Evolutionary conservation across 2,329 filamentous ascomycete genomes (phyloP), one percentile per base, ranked within the genome.

Genomic region (Colletotrichum eleusines): DNA sequence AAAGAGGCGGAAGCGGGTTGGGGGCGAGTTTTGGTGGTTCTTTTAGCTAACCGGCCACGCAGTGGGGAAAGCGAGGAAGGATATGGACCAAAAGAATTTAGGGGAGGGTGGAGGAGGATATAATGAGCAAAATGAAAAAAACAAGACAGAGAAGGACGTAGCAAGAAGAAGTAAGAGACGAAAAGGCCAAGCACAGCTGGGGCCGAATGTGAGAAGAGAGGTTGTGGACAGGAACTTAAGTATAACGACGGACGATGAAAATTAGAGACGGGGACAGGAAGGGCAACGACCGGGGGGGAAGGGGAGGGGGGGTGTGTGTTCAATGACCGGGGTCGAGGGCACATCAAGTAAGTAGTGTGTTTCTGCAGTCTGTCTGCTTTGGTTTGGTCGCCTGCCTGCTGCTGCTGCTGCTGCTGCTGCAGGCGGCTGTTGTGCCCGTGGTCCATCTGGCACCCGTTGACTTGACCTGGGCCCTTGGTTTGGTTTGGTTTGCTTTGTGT

Each of bases 221-320:
- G 68, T 68, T 71, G 58, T 68, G 68, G 53, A 66, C 61, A 68
- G 64, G 63, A 71, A 46, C 64, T 71, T 68, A 68, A 63, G 64
- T 71, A 71, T 58, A 71, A 68, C 64, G 53, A 71, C 58, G 53
- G 58, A 66, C 64, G 58, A 71, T 40, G 64, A 68, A 46, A 46
- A 60, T 59, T 58, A 63, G 53, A 70, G 60, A 69, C 59, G 46
- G 46, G 46, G 46, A 54, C 28, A 53, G 42, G 57, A 60, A 42
- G 23, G 42, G 60, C 46, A 35, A 44, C 26, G 67, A 66, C 23
- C 20, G 54, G 42, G 63, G 42, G n/a, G 33, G 5, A 8, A 20
- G 7, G 42, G 42, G 18, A 20, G 1, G 28, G 40, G 28, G 33
- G 51, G 23, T 18, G 40, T 26, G 20, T 9, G n/a, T n/a, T n/a